Evolutionary conservation across 78 protist species (phyloP), one percentile per base, ranked within the genome.

Genomic region (Cyanophora paradoxa): DNA sequence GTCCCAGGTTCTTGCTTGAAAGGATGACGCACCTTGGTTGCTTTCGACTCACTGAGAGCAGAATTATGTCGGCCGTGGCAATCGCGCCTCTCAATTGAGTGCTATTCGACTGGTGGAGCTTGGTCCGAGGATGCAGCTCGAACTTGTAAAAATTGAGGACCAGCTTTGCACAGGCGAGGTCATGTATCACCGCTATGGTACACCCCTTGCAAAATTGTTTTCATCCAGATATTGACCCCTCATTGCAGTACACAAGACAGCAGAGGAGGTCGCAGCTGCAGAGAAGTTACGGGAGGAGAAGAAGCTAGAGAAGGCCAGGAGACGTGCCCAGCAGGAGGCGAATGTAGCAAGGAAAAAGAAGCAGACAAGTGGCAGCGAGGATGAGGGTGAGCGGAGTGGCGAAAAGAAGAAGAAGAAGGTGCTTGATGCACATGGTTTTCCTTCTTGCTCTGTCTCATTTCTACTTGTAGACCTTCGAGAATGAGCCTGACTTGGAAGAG

Each of bases 41-140:
- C n/a, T n/a, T n/a, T n/a, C n/a, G n/a, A n/a, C n/a, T n/a, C n/a
- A n/a, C n/a, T n/a, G n/a, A n/a, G n/a, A n/a, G n/a, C n/a, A n/a
- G n/a, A n/a, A n/a, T n/a, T n/a, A n/a, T n/a, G n/a, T n/a, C n/a
- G n/a, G n/a, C n/a, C n/a, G n/a, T n/a, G n/a, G n/a, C n/a, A n/a
- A n/a, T n/a, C n/a, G n/a, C n/a, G n/a, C n/a, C n/a, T n/a, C n/a
- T n/a, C n/a, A n/a, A n/a, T n/a, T n/a, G n/a, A n/a, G n/a, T n/a
- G n/a, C n/a, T n/a, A n/a, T n/a, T n/a, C n/a, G n/a, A n/a, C 63
- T 88, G 34, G 41, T 37, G 31, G 94, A 90, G 56, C 58, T 86
- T 2, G 94, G 94, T n/a, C 94, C 94, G 66, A 72, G 94, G 34
- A 80, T 90, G 86, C 37, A 34, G 22, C 63, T 86, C 31, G 36